These are phyloP conservation scores for Lepidium didymum DNA, from an alignment of 345 rosid genomes.

Conservation along the genomic window DNA sequence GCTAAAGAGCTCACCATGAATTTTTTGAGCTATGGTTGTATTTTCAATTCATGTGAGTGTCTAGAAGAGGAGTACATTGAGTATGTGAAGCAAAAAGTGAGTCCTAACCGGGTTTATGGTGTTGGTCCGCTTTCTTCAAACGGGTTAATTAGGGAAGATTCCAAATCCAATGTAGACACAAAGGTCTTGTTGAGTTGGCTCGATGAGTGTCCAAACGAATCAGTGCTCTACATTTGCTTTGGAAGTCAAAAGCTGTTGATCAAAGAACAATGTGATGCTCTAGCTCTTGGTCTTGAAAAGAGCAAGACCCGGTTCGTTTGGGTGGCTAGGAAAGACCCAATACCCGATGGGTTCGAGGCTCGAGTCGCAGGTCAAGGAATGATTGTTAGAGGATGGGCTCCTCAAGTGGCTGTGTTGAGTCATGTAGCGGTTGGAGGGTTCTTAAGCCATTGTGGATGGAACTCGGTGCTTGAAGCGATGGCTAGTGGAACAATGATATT, in stretches of 20 bases:
- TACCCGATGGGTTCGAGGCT: slow-evolving; percentile 50
- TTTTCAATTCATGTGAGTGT: slow-evolving; percentile 43
- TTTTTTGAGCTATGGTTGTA: slow-evolving; percentile 32
- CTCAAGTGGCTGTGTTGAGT: slow-evolving; percentile 40
- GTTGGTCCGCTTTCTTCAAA: slow-evolving; percentile 47
- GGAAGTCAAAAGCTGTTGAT: slow-evolving; percentile 51
- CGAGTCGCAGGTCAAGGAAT: slow-evolving; percentile 36
- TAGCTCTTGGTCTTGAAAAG: slow-evolving; percentile 47
- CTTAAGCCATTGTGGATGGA: slow-evolving; percentile 75
- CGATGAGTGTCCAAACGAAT: slow-evolving; percentile 41
- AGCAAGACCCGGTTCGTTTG: slow-evolving; percentile 50
- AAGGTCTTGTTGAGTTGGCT: slow-evolving; percentile 39
- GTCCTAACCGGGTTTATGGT: slow-evolving; percentile 38
- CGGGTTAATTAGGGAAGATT: slow-evolving; percentile 13
- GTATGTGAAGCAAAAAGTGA: slow-evolving; percentile 28
- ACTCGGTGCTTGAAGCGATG: slow-evolving; percentile 54
- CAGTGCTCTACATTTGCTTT: slow-evolving; percentile 57
- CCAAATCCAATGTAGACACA: neutral
- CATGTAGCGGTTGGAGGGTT: slow-evolving; percentile 58
- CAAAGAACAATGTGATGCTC: slow-evolving; percentile 40
- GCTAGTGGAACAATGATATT: slow-evolving; percentile 41
- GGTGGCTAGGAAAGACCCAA: slow-evolving; percentile 41
- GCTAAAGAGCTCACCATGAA: neutral
- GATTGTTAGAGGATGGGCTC: slow-evolving; percentile 49
- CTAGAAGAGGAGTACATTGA: slow-evolving; percentile 39